A percentile compares a stretch with the other conserved stretches of the same genome.
These are phyloP conservation scores for Vitis riparia DNA, from an alignment of 164 flowering plant genomes.

Conservation along the genomic window DNA sequence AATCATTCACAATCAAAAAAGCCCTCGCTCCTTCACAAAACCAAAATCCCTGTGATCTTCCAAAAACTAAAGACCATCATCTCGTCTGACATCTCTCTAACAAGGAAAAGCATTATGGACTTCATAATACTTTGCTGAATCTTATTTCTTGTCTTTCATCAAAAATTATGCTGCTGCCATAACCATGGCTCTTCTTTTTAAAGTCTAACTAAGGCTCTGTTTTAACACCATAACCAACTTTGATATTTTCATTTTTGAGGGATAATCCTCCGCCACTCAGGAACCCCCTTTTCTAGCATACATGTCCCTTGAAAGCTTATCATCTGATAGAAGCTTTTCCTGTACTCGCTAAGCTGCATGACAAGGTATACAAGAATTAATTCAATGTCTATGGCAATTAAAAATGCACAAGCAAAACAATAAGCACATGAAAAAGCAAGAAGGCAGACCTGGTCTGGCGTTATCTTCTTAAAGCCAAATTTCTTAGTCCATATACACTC, in stretches of 20 bases:
- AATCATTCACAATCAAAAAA: too few species aligned
- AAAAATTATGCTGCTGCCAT: too few species aligned
- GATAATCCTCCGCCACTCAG: slow-evolving; percentile 18
- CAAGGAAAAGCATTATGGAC: too few species aligned
- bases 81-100: too few species aligned
- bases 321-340: slow-evolving; percentile 44
- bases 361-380: background rate
- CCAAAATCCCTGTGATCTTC: too few species aligned
- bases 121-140: too few species aligned
- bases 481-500: slow-evolving; percentile 58
- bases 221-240: background rate
- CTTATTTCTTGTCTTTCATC: too few species aligned
- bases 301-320: slow-evolving; percentile 52
- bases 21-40: too few species aligned
- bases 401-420: background rate
- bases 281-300: slow-evolving; percentile 48
- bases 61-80: too few species aligned
- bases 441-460: slow-evolving; percentile 38
- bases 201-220: background rate
- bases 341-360: slow-evolving; percentile 47
- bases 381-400: background rate
- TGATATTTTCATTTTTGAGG: background rate
- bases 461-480: slow-evolving; percentile 49
- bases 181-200: too few species aligned
- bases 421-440: background rate